Evolutionary conservation across 148 eudicot genomes (phyloP), one percentile per base, ranked within the genome.

Genomic region (Diospyros lotus): DNA sequence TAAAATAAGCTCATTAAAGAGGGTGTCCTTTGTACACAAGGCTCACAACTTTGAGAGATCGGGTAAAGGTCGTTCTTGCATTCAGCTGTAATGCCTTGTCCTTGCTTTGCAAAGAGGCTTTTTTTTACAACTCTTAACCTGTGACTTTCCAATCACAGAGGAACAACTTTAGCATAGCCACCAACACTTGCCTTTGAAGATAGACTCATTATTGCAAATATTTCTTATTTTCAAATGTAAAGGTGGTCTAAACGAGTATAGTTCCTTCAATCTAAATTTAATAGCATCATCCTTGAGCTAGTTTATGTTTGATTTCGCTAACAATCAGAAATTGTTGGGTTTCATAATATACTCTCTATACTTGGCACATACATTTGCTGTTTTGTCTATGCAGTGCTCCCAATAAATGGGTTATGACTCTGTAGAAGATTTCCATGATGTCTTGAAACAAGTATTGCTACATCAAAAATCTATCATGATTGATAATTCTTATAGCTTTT

Each of bases 401-500:
- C 76, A 74, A 65, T 73, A 78, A 64, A 74, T 73, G 56, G 78
- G 72, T 58, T 74, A 63, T 41, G 69, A 71, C 59, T 58, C 75
- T 46, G 53, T 17, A n/a, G 81, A 74, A 64, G 84, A 74, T 73
- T 78, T 81, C 64, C 84, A 81, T 60, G 66, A 79, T 69, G 82
- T 78, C 60, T 75, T 79, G 50, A 69, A 70, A 75, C 78, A 69
- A 55, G 78, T 72, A 65, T 64, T 69, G 11, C 38, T n/a, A 45
- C 14, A 56, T 46, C 66, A 43, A 14, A 42, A 41, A 38, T 61
- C 54, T 46, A 1, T 17, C 14, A 4, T 15, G 41, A 38, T 58
- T 15, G 3, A 18, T 68, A 17, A 7, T 4, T 74, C 11, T 12
- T 75, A 17, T 70, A 41, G 18, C 48, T n/a, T 40, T 38, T 9